Evolutionary conservation across 2,329 filamentous ascomycete species (phyloP).

Genomic region (Eutypella sp.): DNA sequence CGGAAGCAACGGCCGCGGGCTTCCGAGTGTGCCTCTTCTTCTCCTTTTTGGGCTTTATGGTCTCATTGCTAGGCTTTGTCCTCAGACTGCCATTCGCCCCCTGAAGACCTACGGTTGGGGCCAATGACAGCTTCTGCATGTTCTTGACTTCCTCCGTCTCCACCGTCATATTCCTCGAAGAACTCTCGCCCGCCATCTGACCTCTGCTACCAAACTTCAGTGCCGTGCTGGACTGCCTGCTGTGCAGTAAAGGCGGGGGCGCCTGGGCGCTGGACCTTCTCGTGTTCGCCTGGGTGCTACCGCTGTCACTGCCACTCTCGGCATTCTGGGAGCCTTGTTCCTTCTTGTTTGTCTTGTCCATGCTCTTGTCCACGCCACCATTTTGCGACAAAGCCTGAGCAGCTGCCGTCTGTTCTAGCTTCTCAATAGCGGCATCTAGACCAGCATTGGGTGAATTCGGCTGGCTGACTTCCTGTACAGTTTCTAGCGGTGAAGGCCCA

Average conservation of each 20-base stretch:
- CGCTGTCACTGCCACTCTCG: slow-evolving; percentile 65
- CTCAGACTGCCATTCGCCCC: slow-evolving; percentile 69
- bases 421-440: slow-evolving; percentile 44
- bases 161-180: slow-evolving; percentile 87
- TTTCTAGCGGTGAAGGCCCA: slow-evolving; percentile 67
- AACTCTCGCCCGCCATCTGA: slow-evolving; percentile 65
- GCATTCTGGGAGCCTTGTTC: slow-evolving; percentile 41
- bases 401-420: slow-evolving; percentile 44
- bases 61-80: slow-evolving; percentile 88
- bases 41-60: slow-evolving; percentile 89
- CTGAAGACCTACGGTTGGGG: slow-evolving; percentile 57
- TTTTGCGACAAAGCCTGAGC: slow-evolving; percentile 35
- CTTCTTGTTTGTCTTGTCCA: slow-evolving; percentile 39
- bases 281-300: slow-evolving; percentile 39
- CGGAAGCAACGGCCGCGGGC: slow-evolving; percentile 63
- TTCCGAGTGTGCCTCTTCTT: slow-evolving; percentile 78
- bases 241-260: slow-evolving; percentile 50
- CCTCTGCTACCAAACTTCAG: slow-evolving; percentile 62
- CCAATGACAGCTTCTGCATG: slow-evolving; percentile 76
- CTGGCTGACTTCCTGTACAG: slow-evolving; percentile 84
- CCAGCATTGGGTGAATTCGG: slow-evolving; percentile 60
- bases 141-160: slow-evolving; percentile 95
- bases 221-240: slow-evolving; percentile 61
- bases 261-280: slow-evolving; percentile 38
- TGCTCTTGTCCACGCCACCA: slow-evolving; percentile 31